phyloP scores from a whole-genome alignment of 2,329 filamentous ascomycete genomes.

The Alternaria infectoria region DNA sequence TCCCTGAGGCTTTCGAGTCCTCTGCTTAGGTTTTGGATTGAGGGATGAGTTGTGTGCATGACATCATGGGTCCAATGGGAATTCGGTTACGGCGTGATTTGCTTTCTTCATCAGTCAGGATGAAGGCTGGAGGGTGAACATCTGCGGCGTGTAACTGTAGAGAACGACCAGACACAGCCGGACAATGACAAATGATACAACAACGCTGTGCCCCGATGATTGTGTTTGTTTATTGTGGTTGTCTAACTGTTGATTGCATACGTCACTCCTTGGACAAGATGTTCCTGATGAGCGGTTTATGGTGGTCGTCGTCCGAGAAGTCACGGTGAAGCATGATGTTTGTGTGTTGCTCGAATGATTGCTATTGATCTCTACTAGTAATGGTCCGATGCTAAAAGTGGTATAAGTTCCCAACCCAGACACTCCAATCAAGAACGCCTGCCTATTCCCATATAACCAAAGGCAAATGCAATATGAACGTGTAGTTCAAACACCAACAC shows the following conservation, averaged over 20 bases:
- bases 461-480: conserved; percentile 9
- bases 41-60: conserved; percentile 28
- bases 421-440: background rate
- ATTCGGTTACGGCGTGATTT: conserved; percentile 48
- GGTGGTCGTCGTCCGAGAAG: background rate
- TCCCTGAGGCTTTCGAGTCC: conserved; percentile 84
- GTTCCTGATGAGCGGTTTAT: background rate
- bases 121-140: conserved; percentile 36
- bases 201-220: background rate
- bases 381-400: conserved; percentile 3
- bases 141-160: conserved; percentile 37
- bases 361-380: background rate
- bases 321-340: background rate
- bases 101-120: conserved; percentile 43
- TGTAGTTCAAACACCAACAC: conserved; percentile 36
- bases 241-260: background rate
- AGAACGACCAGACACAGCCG: conserved; percentile 35
- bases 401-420: conserved; percentile 2
- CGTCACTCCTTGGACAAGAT: background rate
- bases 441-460: background rate
- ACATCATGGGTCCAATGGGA: conserved; percentile 44
- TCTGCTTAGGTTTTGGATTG: conserved; percentile 40
- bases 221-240: background rate
- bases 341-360: background rate
- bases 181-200: conserved; percentile 45